phyloP scores from a whole-genome alignment of 345 rosid species.

The Lepidium aucheri region DNA sequence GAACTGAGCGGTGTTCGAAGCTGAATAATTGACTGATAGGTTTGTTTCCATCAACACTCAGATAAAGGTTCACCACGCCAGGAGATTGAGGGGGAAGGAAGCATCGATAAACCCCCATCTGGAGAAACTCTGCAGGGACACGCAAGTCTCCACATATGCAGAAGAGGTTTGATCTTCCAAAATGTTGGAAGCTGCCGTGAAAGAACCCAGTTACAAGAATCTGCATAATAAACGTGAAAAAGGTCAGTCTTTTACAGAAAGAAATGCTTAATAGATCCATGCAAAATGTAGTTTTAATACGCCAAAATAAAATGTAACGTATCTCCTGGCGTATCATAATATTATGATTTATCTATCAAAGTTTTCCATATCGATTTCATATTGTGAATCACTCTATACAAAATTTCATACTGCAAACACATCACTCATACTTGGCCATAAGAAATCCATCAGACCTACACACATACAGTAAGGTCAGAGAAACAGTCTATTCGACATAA shows the following conservation, averaged over 20 bases:
- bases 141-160: slow-evolving; percentile 71
- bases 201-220: slow-evolving; percentile 70
- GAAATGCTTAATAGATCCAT: neutral
- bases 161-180: slow-evolving; percentile 48
- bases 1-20: slow-evolving; percentile 55
- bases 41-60: slow-evolving; percentile 70
- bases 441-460: neutral
- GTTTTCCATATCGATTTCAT: neutral
- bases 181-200: slow-evolving; percentile 47
- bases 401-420: neutral
- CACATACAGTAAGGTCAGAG: neutral
- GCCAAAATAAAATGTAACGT: neutral
- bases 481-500: neutral
- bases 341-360: neutral
- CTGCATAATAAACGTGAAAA: slow-evolving; percentile 30
- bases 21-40: slow-evolving; percentile 72
- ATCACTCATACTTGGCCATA: neutral
- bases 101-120: slow-evolving; percentile 82
- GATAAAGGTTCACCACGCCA: slow-evolving; percentile 57
- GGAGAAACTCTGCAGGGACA: slow-evolving; percentile 55
- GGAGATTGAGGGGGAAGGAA: slow-evolving; percentile 58
- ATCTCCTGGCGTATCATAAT: neutral
- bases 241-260: slow-evolving; percentile 1
- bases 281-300: neutral
- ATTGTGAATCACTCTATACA: neutral